These are phyloP conservation scores for Vigna angularis DNA, from an alignment of 306 rosid genomes.

Conservation along the genomic window DNA sequence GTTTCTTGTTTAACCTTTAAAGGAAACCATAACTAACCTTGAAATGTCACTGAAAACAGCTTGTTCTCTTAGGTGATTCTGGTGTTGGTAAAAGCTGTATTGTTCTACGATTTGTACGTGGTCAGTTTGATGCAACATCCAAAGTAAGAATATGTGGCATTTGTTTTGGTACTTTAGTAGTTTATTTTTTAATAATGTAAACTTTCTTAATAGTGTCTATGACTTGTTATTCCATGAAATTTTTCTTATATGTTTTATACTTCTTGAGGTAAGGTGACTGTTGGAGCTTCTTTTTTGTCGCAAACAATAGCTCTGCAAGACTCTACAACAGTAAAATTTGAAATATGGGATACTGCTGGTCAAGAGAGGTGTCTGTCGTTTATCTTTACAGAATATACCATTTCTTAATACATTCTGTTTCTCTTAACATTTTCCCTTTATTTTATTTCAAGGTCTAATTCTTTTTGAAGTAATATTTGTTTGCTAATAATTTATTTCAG, in stretches of 20 bases:
- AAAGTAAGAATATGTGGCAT: conserved; percentile 67
- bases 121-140: conserved; percentile 98
- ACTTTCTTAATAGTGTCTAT: conserved; percentile 8
- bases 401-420: not conserved
- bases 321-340: conserved; percentile 98
- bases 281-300: conserved; percentile 98
- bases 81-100: conserved; percentile 99
- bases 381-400: conserved; percentile 4
- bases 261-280: conserved; percentile 83
- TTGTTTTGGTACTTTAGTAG: not conserved
- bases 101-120: conserved; percentile 98
- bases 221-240: conserved; percentile 11
- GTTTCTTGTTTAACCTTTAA: conserved; percentile 34
- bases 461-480: conserved; percentile 33
- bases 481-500: conserved; percentile 56
- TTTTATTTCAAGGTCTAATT: conserved; percentile 30
- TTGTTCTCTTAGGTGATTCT: conserved; percentile 97
- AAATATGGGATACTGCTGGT: conserved; percentile 99
- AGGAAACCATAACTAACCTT: conserved; percentile 40
- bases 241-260: conserved; percentile 43
- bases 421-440: conserved; percentile 6
- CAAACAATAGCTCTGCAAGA: conserved; percentile 99
- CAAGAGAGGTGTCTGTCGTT: conserved; percentile 82
- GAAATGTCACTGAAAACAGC: conserved; percentile 61
- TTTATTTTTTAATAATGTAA: not conserved